These are phyloP conservation scores for Fusarium succisae DNA, from an alignment of 2,329 filamentous ascomycete genomes.

Conservation along the genomic window DNA sequence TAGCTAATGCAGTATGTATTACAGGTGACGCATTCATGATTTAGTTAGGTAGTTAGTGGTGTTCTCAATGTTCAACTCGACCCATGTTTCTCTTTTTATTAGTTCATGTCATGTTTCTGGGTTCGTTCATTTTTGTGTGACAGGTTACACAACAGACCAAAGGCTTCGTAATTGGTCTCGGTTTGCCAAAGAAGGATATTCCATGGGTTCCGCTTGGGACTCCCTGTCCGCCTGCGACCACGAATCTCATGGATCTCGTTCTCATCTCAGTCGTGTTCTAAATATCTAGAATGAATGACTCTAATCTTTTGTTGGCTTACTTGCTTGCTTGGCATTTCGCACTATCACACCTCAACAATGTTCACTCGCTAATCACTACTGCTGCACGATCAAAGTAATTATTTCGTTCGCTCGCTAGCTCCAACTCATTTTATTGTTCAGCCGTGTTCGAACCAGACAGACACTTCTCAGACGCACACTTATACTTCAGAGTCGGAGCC, in stretches of 20 bases:
- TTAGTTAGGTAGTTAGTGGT: not conserved
- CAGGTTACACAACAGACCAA: constrained; percentile 6
- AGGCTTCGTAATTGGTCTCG: constrained; percentile 26
- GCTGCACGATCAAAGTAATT: constrained; percentile 20
- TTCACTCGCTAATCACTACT: constrained; percentile 19
- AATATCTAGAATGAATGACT: constrained; percentile 11
- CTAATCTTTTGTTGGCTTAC: constrained; percentile 9
- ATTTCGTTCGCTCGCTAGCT: constrained; percentile 27
- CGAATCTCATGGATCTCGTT: not conserved
- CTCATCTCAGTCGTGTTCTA: not conserved
- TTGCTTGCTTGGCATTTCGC: not conserved
- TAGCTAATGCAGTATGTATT: constrained; percentile 6
- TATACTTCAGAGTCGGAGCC: not conserved
- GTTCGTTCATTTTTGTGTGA: constrained; percentile 7
- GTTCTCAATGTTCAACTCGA: not conserved
- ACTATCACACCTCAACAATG: constrained; percentile 1
- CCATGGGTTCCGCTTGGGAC: constrained; percentile 20
- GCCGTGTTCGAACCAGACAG: not conserved
- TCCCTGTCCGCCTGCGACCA: not conserved
- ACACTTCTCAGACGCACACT: not conserved
- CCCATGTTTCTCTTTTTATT: not conserved
- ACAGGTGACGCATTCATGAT: constrained; percentile 8
- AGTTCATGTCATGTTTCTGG: not conserved
- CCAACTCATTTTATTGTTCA: constrained; percentile 15
- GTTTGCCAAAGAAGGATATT: constrained; percentile 20